Conservation (phyloP, 495 filamentous ascomycete genomes). For the Pyrenula aspistea region DNA sequence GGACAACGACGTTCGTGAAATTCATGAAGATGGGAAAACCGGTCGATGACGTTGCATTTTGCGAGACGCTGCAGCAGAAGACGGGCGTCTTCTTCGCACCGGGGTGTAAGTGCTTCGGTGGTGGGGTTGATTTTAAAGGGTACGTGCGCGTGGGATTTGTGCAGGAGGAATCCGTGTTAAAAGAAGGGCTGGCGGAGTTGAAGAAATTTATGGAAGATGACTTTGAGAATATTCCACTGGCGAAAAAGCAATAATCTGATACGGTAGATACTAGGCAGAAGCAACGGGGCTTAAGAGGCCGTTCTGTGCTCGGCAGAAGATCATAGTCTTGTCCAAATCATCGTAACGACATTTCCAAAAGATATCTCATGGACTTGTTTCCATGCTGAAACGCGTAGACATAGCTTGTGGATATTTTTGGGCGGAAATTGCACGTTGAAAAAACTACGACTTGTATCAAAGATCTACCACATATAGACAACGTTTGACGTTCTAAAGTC, state of each 20-base stretch:
- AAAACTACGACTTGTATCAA: too few species aligned
- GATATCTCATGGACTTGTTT: too few species aligned
- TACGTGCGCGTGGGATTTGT: constrained; percentile 74
- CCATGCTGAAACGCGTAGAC: too few species aligned
- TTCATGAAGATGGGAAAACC: constrained; percentile 52
- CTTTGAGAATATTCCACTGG: constrained; percentile 37
- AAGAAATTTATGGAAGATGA: constrained; percentile 49
- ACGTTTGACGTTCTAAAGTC: too few species aligned
- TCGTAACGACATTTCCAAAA: too few species aligned
- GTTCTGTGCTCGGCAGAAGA: too few species aligned
- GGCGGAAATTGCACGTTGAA: too few species aligned
- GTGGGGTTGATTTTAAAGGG: constrained; percentile 57
- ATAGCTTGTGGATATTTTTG: too few species aligned
- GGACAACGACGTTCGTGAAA: constrained; percentile 71
- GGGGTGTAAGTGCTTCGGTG: constrained; percentile 64
- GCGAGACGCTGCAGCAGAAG: constrained; percentile 52
- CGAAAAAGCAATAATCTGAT: constrained; percentile 17
- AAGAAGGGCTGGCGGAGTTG: constrained; percentile 51
- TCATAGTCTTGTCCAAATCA: too few species aligned
- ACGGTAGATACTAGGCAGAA: too few species aligned
- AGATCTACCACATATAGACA: too few species aligned
- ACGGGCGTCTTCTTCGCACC: constrained; percentile 74
- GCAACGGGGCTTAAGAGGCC: too few species aligned
- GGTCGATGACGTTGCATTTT: constrained; percentile 63
- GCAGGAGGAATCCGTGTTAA: constrained; percentile 57